These are phyloP conservation scores for Auriscalpium orientale DNA, from an alignment of 768 basidiomycete genomes.

Conservation along the genomic window DNA sequence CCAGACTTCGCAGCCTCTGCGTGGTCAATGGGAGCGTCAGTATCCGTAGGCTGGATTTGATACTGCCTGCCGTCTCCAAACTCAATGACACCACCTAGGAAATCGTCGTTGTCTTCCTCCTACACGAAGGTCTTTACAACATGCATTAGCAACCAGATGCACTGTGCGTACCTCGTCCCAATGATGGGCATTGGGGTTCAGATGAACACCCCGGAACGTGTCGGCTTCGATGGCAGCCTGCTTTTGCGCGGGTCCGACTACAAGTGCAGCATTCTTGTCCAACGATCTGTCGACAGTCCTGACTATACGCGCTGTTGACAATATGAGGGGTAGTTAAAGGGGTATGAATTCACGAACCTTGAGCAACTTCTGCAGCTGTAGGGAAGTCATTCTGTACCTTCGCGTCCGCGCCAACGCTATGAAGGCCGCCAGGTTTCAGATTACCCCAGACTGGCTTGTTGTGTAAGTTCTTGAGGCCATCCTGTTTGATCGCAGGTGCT, in stretches of 20 bases:
- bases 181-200: slow-evolving; percentile 90
- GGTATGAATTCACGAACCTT: slow-evolving; percentile 42
- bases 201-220: slow-evolving; percentile 88
- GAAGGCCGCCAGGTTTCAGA: slow-evolving; percentile 31
- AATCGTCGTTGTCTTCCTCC: slow-evolving; percentile 90
- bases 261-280: slow-evolving; percentile 39
- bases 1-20: neutral
- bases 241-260: slow-evolving; percentile 45
- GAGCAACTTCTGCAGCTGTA: slow-evolving; percentile 92
- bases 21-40: slow-evolving; percentile 15
- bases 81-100: slow-evolving; percentile 83
- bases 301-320: neutral
- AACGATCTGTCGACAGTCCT: slow-evolving; percentile 14
- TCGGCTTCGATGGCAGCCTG: slow-evolving; percentile 79
- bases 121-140: slow-evolving; percentile 32
- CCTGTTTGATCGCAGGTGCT: slow-evolving; percentile 24
- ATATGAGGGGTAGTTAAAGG: neutral
- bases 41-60: slow-evolving; percentile 55
- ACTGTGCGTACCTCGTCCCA: slow-evolving; percentile 85
- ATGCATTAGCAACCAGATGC: neutral
- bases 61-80: slow-evolving; percentile 95
- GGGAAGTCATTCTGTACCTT: slow-evolving; percentile 72
- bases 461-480: slow-evolving; percentile 6
- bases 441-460: slow-evolving; percentile 69
- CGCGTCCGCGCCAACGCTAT: slow-evolving; percentile 33